Evolutionary conservation across 1,139 yeast genomes (phyloP).

Genomic region (Taphrina sp.): DNA sequence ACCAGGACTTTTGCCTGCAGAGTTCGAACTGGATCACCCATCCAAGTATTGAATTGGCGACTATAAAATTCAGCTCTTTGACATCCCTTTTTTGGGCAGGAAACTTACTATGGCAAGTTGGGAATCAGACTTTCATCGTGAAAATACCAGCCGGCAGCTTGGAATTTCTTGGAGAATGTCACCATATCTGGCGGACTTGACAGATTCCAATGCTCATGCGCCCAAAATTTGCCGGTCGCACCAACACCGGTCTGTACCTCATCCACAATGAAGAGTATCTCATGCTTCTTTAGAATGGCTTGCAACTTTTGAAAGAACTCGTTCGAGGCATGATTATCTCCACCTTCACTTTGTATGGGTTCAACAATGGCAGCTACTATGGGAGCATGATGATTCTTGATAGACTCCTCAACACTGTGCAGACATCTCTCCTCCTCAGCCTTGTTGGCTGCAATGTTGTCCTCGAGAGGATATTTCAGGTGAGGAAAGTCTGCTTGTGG

Average conservation of each 20-base stretch:
- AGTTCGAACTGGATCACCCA: constrained; percentile 82
- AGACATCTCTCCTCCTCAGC: constrained; percentile 69
- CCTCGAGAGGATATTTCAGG: constrained; percentile 68
- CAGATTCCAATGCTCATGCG: constrained; percentile 76
- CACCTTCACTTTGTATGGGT: constrained; percentile 85
- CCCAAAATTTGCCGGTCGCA: constrained; percentile 83
- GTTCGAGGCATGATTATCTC: constrained; percentile 78
- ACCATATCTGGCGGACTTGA: constrained; percentile 75
- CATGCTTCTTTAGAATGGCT: constrained; percentile 65
- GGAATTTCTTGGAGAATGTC: constrained; percentile 81
- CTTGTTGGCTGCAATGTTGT: constrained; percentile 55
- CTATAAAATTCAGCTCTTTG: too few species aligned
- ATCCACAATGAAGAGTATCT: constrained; percentile 69
- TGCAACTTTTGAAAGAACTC: constrained; percentile 76
- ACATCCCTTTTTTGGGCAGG: too few species aligned
- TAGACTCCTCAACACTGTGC: constrained; percentile 55
- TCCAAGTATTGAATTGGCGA: too few species aligned
- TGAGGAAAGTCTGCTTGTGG: constrained; percentile 81
- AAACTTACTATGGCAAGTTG: constrained; percentile 53
- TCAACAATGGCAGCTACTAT: constrained; percentile 75
- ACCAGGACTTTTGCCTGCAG: constrained; percentile 69
- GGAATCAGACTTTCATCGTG: constrained; percentile 69
- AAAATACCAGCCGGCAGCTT: constrained; percentile 81
- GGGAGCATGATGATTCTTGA: constrained; percentile 56
- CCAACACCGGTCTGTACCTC: constrained; percentile 89